These are phyloP conservation scores for Quercus phellos DNA, from an alignment of 331 rosid genomes.

Conservation along the genomic window DNA sequence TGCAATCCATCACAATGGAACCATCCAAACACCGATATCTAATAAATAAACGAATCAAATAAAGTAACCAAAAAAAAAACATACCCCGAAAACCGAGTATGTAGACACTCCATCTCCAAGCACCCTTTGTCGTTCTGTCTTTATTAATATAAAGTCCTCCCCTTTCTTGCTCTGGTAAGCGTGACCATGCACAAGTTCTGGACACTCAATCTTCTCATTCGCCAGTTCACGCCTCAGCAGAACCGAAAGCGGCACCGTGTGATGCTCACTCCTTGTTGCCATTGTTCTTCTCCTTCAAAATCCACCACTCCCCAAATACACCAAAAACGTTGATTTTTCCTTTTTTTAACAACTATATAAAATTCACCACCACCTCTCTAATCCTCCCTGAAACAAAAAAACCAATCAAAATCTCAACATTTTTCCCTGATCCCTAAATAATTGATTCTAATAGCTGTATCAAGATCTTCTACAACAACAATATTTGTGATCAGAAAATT, in stretches of 20 bases:
- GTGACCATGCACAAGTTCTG: conserved; percentile 67
- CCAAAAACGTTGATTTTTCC: too few relatives aligned
- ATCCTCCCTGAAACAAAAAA: conserved; percentile 29
- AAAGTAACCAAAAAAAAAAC: background rate
- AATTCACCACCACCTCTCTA: conserved; percentile 17
- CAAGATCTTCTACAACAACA: conserved; percentile 8
- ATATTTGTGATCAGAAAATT: background rate
- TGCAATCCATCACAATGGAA: conserved; percentile 8
- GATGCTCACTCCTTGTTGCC: conserved; percentile 64
- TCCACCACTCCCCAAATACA: background rate
- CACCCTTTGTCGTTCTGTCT: conserved; percentile 82
- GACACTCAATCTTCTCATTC: conserved; percentile 72
- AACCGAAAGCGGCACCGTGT: conserved; percentile 79
- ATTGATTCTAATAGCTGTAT: background rate
- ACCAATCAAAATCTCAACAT: background rate
- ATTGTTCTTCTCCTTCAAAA: conserved; percentile 39
- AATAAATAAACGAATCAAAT: too few relatives aligned
- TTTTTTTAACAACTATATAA: too few relatives aligned
- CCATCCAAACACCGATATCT: background rate
- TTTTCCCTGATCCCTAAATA: conserved; percentile 5
- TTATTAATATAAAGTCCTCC: conserved; percentile 75
- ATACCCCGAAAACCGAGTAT: conserved; percentile 90
- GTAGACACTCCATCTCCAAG: conserved; percentile 87
- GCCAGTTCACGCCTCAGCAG: conserved; percentile 82
- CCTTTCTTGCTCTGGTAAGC: conserved; percentile 89